Conservation (phyloP, 768 basidiomycete genomes). For the Lentinula aciculospora region DNA sequence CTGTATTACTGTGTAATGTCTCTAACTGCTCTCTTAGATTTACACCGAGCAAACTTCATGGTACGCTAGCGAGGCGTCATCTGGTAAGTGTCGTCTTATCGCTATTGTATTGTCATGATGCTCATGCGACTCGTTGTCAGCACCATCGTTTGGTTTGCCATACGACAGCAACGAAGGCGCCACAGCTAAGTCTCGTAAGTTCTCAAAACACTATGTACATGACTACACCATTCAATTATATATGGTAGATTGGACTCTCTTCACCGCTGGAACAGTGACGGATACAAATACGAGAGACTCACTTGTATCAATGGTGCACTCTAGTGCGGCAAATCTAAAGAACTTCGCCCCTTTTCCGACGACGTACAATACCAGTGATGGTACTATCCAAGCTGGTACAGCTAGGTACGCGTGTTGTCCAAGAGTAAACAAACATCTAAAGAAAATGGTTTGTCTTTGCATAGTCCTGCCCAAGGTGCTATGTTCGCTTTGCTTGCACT, state of each 20-base stretch:
- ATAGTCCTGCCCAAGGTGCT: conserved; percentile 7
- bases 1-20: not conserved
- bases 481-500: conserved; percentile 10
- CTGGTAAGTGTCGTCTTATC: not conserved
- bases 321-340: not conserved
- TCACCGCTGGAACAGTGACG: conserved; percentile 2
- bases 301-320: conserved; percentile 3
- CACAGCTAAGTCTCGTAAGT: conserved; percentile 6
- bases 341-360: conserved; percentile 3
- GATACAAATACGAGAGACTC: not conserved
- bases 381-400: not conserved
- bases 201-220: not conserved
- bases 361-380: conserved; percentile 3
- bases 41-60: conserved; percentile 1
- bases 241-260: conserved; percentile 7
- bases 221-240: not conserved
- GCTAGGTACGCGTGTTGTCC: not conserved
- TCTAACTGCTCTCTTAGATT: not conserved
- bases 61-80: not conserved
- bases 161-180: conserved; percentile 1
- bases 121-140: not conserved
- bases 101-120: not conserved
- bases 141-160: conserved; percentile 3
- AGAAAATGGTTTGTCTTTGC: not conserved
- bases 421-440: not conserved